Conservation (phyloP, 441 rosid genomes). For the Rhodomyrtus psidioides region DNA sequence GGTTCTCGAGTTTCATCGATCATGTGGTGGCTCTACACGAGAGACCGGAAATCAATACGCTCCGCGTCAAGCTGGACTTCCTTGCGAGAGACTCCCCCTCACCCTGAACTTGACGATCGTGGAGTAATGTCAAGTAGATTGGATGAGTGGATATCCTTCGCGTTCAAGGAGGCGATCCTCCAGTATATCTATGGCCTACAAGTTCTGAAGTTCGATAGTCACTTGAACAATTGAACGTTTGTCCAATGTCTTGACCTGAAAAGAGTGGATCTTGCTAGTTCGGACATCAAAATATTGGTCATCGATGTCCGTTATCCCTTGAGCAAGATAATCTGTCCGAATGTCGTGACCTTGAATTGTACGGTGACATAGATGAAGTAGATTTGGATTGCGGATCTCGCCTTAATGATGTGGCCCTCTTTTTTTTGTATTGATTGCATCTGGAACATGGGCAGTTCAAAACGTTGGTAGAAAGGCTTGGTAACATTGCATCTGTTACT, state of each 20-base stretch:
- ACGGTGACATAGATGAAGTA: neutral
- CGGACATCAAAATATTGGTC: neutral
- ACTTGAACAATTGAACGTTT: neutral
- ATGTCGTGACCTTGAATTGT: neutral
- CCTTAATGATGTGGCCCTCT: neutral
- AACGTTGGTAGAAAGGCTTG: neutral
- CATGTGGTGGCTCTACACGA: too few species aligned
- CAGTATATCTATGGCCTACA: neutral
- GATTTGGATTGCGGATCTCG: neutral
- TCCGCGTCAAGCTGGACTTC: too few species aligned
- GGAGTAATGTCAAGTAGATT: too few species aligned
- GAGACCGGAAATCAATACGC: too few species aligned
- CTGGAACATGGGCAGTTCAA: neutral
- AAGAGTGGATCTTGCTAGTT: neutral
- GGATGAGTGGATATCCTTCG: too few species aligned
- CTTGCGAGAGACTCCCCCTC: too few species aligned
- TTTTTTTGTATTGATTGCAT: neutral
- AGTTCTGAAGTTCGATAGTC: neutral
- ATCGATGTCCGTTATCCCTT: neutral
- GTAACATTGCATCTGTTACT: neutral
- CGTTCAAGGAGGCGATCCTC: neutral
- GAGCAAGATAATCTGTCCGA: neutral
- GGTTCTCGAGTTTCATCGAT: too few species aligned
- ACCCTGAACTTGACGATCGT: too few species aligned
- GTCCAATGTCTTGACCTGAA: neutral